Evolutionary conservation across 345 rosid genomes (phyloP), one percentile per base, ranked within the genome.

Genomic region (Brassica cretica): DNA sequence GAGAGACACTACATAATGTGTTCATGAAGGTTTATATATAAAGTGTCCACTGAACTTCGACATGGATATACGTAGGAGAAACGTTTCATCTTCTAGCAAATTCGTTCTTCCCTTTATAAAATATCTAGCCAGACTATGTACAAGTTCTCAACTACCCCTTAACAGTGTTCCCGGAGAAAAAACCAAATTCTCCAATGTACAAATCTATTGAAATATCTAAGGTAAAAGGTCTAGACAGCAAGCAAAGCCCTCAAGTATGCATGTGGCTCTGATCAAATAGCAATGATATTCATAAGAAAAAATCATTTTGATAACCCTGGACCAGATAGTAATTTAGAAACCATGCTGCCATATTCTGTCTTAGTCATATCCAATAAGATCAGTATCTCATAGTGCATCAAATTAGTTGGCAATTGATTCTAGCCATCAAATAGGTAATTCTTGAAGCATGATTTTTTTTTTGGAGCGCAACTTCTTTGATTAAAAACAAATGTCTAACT

Each of bases 361-460:
- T 19, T 19, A 70, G 63, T 70, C n/a, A 32, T 32, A 37, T 37
- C 65, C 41, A 66, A 15, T 35, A 59, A 59, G 16, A 37, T 16
- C 66, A 59, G 33, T 49, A 8, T 30, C 66, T 15, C 69, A 46
- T 30, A 7, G 51, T 44, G 49, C 55, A 68, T 46, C 68, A 62
- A 21, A 46, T 64, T 77, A 77, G 75, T 64, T 76, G 75, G 70
- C 25, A 67, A 30, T 62, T 63, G 44, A 67, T 66, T 75, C 7
- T 66, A 27, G 32, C 46, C 60, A 75, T 67, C 15, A 53, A 35
- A 37, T 33, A 63, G 44, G 56, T 51, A 33, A 70, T n/a, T 35
- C 58, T 29, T 70, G 46, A 24, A 70, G 30, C 64, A 59, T 59
- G 0, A 3, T 53, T 53, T 12, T 39, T 8, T 39, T 39, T 39